Evolutionary conservation across 225 moss, liverwort and hornwort species (phyloP).

Genomic region (Rhytidiadelphus loreus): DNA sequence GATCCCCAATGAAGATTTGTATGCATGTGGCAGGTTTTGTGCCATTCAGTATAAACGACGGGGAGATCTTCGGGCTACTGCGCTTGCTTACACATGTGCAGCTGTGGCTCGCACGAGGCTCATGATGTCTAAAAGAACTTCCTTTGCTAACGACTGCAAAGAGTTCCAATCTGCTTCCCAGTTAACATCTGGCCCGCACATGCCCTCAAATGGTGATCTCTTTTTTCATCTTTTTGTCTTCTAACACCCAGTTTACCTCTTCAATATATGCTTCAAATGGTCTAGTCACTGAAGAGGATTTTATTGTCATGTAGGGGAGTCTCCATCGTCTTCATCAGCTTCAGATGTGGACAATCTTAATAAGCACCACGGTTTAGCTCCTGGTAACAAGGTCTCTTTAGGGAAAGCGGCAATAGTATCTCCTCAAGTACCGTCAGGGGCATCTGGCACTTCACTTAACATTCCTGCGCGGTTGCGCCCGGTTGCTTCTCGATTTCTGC

Average conservation of each 20-base stretch:
- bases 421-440: slow-evolving; percentile 46
- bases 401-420: slow-evolving; percentile 36
- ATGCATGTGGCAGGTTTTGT: slow-evolving; percentile 61
- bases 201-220: slow-evolving; percentile 37
- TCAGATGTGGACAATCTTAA: slow-evolving; percentile 86
- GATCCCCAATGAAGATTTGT: not conserved
- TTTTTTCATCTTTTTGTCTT: slow-evolving; percentile 15
- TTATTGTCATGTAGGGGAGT: slow-evolving; percentile 61
- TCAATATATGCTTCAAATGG: not conserved
- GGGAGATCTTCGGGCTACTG: slow-evolving; percentile 73
- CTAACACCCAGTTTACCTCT: not conserved
- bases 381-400: slow-evolving; percentile 50
- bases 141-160: slow-evolving; percentile 57
- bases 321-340: slow-evolving; percentile 95
- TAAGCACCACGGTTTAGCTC: slow-evolving; percentile 57
- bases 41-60: slow-evolving; percentile 65
- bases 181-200: slow-evolving; percentile 29
- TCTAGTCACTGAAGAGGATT: not conserved
- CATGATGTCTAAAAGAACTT: slow-evolving; percentile 46
- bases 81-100: slow-evolving; percentile 87
- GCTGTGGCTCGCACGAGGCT: slow-evolving; percentile 78
- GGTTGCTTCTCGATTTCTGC: slow-evolving; percentile 44
- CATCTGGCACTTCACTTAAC: slow-evolving; percentile 45
- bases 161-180: slow-evolving; percentile 62
- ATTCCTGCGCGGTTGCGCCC: slow-evolving; percentile 56